Base-by-base conservation (phyloP, 2,329 filamentous ascomycete genomes). In the Myriangium duriaei region DNA sequence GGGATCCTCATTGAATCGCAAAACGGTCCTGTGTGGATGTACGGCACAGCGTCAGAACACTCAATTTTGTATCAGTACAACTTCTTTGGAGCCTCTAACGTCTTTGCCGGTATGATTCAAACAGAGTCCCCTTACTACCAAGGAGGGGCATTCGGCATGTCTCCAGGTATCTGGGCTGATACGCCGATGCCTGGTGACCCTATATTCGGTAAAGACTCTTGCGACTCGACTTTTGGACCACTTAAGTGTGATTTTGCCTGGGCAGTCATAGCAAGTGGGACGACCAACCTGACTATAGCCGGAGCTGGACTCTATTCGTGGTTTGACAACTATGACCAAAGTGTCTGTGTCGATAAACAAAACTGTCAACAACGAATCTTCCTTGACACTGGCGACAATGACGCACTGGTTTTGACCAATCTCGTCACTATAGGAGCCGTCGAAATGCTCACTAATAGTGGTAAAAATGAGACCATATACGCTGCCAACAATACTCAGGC, bases 1-100 rank as follows among this genome's bases (percentile, higher is more conserved):
- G 67, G 68, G 19, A 49, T 63, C 0, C 54, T 69, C 2, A 54
- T 68, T 29, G 40, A 45, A 31, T 42, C 39, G 6, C n/a, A n/a
- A n/a, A 34, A 61, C 28, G 68, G 63, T 39, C 65, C 66, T 2
- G 69, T 64, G 14, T 75, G 71, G 72, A 55, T 75, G 24, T 56
- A 67, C 33, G 69, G 67, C 17, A 68, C 66, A 3, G 62, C 62
- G 1, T 65, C 63, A 16, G 70, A 74, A 50, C 70, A 74, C 51
- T 67, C 65, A 55, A 58, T 61, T 4, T 51, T 74, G 21, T 74
- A 74, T 51, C 64, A 73, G 46, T 69, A 70, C 50, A 64, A 69
- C 34, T 56, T 72, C 41, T 54, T 63, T 43, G 57, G 58, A 24
- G 68, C 70, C 1, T 49, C 58, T 38, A 70, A 71, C 42, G 62